Evolutionary conservation across 1,284 basidiomycete genomes (phyloP), one percentile per base, ranked within the genome.

Genomic region (Ganoderma resinaceum): DNA sequence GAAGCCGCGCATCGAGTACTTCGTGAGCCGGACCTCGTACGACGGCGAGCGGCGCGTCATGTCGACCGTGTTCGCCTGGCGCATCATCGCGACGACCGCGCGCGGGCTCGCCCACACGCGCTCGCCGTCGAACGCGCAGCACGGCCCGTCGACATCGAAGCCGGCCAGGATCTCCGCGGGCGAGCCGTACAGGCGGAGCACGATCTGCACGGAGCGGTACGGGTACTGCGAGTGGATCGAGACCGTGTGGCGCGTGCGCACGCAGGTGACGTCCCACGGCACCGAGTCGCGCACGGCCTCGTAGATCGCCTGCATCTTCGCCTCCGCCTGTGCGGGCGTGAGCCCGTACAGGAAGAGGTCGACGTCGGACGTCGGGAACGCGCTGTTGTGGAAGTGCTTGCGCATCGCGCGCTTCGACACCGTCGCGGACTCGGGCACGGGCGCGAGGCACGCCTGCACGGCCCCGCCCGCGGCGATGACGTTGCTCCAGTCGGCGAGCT

Each of bases 201-300:
- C 83, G 66, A 89, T 87, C 75, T 89, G 88, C 20, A 89, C 80
- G 16, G 84, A 83, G 37, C 88, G 85, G 71, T 88, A 88, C 0
- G 88, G 88, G 73, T 87, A 89, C 80, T 89, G 88, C 29, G 86
- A 87, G 74, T 89, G 85, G 72, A 90, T 89, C 9, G 88, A 89
- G 52, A 89, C 80, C 0, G 87, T 87, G 72, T 90, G 86, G 77
- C 87, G 89, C 62, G 87, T 88, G 49, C 88, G 83, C 66, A 89
- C 84, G 66, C 87, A 89, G 23, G 87, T 89, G 14, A 87, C 86
- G 74, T 89, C 88, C 88, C 87, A 89, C 31, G 88, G 87, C 31
- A 89, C 84, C 2, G 87, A 87, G 73, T 89, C 86, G 33, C 87
- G 80, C 20, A 90, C 86, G 6, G 88, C 88, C 73, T 89, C 85